Conservation (phyloP, 768 basidiomycete genomes). For the Podaxis rugospora region DNA sequence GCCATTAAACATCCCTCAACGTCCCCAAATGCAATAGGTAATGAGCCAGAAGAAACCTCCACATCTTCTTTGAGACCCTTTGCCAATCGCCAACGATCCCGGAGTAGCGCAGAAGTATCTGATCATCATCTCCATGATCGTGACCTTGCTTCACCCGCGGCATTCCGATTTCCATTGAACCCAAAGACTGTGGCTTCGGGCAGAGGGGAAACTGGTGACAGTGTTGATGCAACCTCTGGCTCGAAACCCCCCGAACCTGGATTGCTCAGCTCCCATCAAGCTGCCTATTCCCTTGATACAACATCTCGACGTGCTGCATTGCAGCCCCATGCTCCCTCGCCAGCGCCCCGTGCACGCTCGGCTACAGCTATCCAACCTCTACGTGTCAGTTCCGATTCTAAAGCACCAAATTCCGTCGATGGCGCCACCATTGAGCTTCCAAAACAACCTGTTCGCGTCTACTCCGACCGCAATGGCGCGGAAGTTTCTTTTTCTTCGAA, state of each 20-base stretch:
- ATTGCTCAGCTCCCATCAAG: conserved; percentile 42
- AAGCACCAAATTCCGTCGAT: conserved; percentile 2
- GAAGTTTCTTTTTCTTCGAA: conserved; percentile 28
- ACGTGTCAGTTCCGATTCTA: conserved; percentile 6
- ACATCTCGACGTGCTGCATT: conserved; percentile 23
- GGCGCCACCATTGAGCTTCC: background rate
- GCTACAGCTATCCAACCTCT: conserved; percentile 36
- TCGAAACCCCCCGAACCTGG: conserved; percentile 6
- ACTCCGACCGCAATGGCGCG: conserved; percentile 45
- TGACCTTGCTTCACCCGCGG: conserved; percentile 30
- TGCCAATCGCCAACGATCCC: conserved; percentile 13
- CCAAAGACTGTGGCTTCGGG: background rate
- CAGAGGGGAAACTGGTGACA: background rate
- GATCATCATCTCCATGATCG: conserved; percentile 21
- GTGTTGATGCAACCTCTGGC: background rate
- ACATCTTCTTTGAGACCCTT: background rate
- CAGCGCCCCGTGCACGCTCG: conserved; percentile 36
- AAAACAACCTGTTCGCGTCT: conserved; percentile 9
- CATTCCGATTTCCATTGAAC: conserved; percentile 37
- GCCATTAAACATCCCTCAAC: background rate
- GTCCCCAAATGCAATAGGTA: background rate
- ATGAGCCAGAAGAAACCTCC: background rate
- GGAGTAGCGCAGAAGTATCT: conserved; percentile 13
- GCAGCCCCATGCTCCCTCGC: conserved; percentile 23
- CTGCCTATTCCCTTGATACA: conserved; percentile 53